Evolutionary conservation across 2,329 filamentous ascomycete species (phyloP), one percentile per base, ranked within the genome.

Genomic region (Lecanicillium sp.): DNA sequence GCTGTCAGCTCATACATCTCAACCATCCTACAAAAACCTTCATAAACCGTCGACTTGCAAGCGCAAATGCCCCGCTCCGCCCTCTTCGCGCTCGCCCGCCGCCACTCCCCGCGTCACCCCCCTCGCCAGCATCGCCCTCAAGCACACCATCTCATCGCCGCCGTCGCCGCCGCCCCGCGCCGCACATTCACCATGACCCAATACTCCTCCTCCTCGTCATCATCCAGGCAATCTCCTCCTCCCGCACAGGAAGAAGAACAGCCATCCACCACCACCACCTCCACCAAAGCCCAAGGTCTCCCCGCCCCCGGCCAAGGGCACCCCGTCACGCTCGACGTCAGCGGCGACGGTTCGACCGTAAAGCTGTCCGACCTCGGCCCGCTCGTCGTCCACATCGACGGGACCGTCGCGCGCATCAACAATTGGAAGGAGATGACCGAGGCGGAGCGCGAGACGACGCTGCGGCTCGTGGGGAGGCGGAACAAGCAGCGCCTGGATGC

Each of bases 341-440:
- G 60, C 40, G 58, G 58, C 36, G 57, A 50, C 26, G 58, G 54
- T 17, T 50, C 61, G 9, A 61, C 63, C 15, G 72, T 86, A 36
- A 78, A 74, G 42, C 74, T 90, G 8, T 83, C 87, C 59, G 74
- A 79, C 52, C 68, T 90, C 20, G 86, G 86, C 0, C 86, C 86
- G 2, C 71, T 90, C 57, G 84, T 90, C 1, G 81, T 90, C 47
- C 86, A 88, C 62, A 69, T 72, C 52, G 83, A 90, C 63, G 86
- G 86, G 17, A 82, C 82, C 8, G 64, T 89, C 55, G 81, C 81
- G 49, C 75, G 85, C 27, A 86, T 90, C 56, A 67, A 74, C 29
- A 90, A 90, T 63, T 90, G 86, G 86, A 71, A 68, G 8, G 69
- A 81, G 54, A 88, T 90, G 86, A 76, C 77, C 2, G 78, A 80